Base-by-base conservation (phyloP, 306 rosid species). In the Trifolium dubium region DNA sequence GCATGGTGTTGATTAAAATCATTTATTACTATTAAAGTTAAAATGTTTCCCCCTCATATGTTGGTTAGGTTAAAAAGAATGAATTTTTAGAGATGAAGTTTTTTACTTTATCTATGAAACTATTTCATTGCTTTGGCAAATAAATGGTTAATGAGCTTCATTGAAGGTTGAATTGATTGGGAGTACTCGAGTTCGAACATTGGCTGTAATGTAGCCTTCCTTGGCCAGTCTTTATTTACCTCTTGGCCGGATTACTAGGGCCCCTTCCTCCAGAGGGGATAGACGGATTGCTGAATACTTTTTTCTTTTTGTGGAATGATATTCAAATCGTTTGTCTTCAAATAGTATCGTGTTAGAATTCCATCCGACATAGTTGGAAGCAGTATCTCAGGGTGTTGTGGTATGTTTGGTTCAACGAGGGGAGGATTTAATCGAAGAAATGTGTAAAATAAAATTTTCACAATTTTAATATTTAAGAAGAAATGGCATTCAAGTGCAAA, bases 281-380 rank as follows among this genome's bases (percentile, higher is more conserved):
- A 11, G 50, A 44, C 50, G 37, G 62, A 30, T 46, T 3, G 29
- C 39, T 62, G 8, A 34, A 15, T 5, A 4, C 17, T 6, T 2
- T 15, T 63, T 63, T 1, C 15, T 4, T 15, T 18, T 14, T 10
- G 18, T 47, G 28, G 49, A 50, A 47, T 61, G 50, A 4, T 44
- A 60, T 63, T 59, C 47, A 15, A 41, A 54, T 37, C 12, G 34
- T 55, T 55, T 55, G 13, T 55, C 32, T 55, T 55, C 62, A 56
- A 56, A 56, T 56, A 35, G 14, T 15, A 56, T 55, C 3, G 10
- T 56, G 62, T 56, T 56, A 56, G 3, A 55, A 55, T 55, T 28
- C 8, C 46, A 35, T 15, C 37, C 1, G 49, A 15, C 47, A 15
- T 15, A 2, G 12, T 35, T 62, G 43, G 5, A 62, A 62, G 6